Conservation (phyloP, 169 alveolate genomes). For the Plasmodium inui region DNA sequence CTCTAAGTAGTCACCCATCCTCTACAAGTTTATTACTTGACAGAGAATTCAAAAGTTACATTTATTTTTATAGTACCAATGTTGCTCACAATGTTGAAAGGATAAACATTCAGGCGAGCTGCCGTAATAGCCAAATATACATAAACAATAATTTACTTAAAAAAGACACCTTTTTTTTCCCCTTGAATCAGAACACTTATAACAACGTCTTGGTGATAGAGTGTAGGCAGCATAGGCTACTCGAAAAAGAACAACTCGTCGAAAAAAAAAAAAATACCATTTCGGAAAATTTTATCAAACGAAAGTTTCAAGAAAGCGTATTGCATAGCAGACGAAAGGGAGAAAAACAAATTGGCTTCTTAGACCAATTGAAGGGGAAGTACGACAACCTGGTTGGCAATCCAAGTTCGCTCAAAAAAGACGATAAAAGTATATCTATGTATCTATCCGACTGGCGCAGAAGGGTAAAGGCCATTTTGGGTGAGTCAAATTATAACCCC, state of each 20-base stretch:
- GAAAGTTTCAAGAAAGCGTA: not conserved
- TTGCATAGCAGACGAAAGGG: not conserved
- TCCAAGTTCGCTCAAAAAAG: not conserved
- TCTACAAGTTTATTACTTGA: not conserved
- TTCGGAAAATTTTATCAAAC: constrained; percentile 18
- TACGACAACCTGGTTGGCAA: not conserved
- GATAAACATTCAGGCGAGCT: constrained; percentile 1
- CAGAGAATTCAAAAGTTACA: constrained; percentile 8
- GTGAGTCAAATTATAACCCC: not conserved
- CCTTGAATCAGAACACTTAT: constrained; percentile 1
- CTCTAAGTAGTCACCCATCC: not conserved
- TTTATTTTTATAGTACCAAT: constrained; percentile 4
- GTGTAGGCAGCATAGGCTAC: constrained; percentile 15
- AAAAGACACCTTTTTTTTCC: constrained; percentile 1
- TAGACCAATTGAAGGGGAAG: not conserved
- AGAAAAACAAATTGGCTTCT: not conserved
- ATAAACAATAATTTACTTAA: constrained; percentile 1
- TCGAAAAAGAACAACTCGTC: not conserved
- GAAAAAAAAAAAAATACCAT: not conserved
- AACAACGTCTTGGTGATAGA: constrained; percentile 29
- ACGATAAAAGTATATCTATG: not conserved
- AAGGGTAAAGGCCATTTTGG: not conserved
- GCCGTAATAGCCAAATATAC: constrained; percentile 26
- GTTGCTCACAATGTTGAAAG: constrained; percentile 8
- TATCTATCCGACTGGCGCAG: not conserved